Conservation (phyloP, 1,284 basidiomycete species). For the Apiotrichum siamense region DNA sequence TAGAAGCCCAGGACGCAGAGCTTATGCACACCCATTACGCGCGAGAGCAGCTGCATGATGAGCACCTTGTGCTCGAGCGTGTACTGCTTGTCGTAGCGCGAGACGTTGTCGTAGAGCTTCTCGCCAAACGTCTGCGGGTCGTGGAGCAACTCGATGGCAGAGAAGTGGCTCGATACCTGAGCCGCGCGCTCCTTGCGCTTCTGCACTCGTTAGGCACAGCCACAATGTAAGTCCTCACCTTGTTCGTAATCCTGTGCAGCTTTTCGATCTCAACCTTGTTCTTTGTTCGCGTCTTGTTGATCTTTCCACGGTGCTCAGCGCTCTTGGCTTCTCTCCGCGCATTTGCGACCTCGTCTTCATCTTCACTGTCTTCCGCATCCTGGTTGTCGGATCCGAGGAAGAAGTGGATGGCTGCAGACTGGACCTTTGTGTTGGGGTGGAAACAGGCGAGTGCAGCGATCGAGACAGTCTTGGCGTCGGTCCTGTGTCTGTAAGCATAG, state of each 20-base stretch:
- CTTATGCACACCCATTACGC: slow-evolving; percentile 90
- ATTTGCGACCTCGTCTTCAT: slow-evolving; percentile 59
- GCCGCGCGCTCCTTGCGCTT: slow-evolving; percentile 54
- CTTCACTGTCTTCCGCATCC: slow-evolving; percentile 61
- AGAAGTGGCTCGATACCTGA: slow-evolving; percentile 66
- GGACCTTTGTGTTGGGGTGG: slow-evolving; percentile 90
- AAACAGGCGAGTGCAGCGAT: slow-evolving; percentile 89
- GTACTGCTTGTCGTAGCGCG: slow-evolving; percentile 83
- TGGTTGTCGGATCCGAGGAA: slow-evolving; percentile 81
- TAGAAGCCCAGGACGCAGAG: slow-evolving; percentile 94
- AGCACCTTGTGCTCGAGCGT: slow-evolving; percentile 95
- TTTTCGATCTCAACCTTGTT: slow-evolving; percentile 58
- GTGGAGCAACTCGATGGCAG: slow-evolving; percentile 85
- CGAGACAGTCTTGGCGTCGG: slow-evolving; percentile 86
- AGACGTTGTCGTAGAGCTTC: slow-evolving; percentile 83
- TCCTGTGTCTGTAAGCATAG: slow-evolving; percentile 51
- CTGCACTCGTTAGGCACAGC: slow-evolving; percentile 42
- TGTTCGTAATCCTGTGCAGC: slow-evolving; percentile 57
- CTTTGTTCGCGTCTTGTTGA: slow-evolving; percentile 88
- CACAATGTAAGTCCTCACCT: slow-evolving; percentile 48
- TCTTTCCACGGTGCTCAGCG: slow-evolving; percentile 72
- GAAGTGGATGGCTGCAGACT: slow-evolving; percentile 93
- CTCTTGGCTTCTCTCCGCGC: slow-evolving; percentile 59
- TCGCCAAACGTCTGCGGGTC: slow-evolving; percentile 96
- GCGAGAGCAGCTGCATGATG: slow-evolving; percentile 94